Conservation (phyloP, 1,284 basidiomycete genomes). For the Moesziomyces parantarcticus region DNA sequence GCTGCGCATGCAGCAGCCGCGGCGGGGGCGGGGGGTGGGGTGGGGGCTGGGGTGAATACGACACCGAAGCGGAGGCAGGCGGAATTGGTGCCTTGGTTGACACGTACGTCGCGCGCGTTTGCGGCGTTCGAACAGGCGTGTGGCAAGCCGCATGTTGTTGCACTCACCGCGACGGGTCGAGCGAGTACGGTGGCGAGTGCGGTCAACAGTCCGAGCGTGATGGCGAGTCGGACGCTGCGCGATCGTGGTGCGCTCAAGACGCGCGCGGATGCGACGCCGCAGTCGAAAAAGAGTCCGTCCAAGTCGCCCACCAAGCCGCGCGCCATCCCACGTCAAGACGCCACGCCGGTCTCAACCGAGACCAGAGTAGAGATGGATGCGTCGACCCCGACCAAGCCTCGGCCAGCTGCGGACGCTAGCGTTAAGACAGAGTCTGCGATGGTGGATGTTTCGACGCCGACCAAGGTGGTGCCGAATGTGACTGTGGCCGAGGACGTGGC, state of each 20-base stretch:
- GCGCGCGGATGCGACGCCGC: conserved; percentile 1
- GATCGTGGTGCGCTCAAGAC: conserved; percentile 17
- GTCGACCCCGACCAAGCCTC: conserved; percentile 11
- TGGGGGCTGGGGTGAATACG: conserved; percentile 13
- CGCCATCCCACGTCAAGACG: neutral
- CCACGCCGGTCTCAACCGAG: conserved; percentile 7
- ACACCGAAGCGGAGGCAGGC: conserved; percentile 44
- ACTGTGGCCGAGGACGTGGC: no score
- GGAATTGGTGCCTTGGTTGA: conserved; percentile 43
- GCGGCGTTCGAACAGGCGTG: conserved; percentile 55
- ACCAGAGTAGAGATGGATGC: conserved; percentile 6
- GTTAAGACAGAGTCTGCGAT: neutral
- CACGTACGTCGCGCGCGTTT: conserved; percentile 47
- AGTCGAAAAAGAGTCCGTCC: conserved; percentile 6
- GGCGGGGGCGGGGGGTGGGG: neutral
- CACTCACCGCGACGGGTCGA: conserved; percentile 13
- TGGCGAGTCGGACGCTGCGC: conserved; percentile 18
- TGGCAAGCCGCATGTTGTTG: conserved; percentile 26
- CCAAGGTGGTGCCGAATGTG: neutral
- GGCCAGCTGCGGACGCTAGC: no score
- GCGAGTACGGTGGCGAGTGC: conserved; percentile 5
- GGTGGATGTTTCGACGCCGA: neutral
- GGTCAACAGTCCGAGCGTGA: conserved; percentile 9
- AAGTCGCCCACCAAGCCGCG: conserved; percentile 17
- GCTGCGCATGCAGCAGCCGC: conserved; percentile 37